Evolutionary conservation across 495 filamentous ascomycete genomes (phyloP).

Genomic region (Mytilinidion resinicola): DNA sequence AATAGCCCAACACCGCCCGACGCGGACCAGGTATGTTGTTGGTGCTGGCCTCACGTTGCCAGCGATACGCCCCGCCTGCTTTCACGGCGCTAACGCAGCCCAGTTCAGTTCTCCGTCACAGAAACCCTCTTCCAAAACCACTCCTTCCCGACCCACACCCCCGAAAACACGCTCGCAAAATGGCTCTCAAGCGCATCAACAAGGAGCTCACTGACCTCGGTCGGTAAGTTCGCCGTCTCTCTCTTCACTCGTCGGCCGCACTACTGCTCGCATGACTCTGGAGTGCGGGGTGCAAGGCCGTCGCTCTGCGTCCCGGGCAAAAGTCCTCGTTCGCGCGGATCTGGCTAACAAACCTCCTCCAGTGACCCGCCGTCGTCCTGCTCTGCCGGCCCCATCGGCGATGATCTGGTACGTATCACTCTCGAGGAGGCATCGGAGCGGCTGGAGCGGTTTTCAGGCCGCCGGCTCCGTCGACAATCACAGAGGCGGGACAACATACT

Average conservation of each 20-base stretch:
- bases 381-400: constrained; percentile 91
- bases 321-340: constrained; percentile 3
- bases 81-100: constrained; percentile 30
- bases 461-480: not conserved
- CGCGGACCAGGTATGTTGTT: constrained; percentile 14
- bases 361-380: constrained; percentile 98
- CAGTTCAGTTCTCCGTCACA: constrained; percentile 13
- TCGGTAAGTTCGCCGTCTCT: constrained; percentile 59
- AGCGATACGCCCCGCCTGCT: constrained; percentile 24
- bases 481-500: constrained; percentile 1
- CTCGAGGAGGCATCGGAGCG: constrained; percentile 4
- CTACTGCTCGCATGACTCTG: constrained; percentile 25
- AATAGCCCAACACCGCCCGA: constrained; percentile 1
- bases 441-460: constrained; percentile 18
- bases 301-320: constrained; percentile 8
- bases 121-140: constrained; percentile 17
- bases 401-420: constrained; percentile 79
- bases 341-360: constrained; percentile 40
- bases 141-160: constrained; percentile 8
- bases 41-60: constrained; percentile 16
- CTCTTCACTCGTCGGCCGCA: not conserved
- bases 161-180: constrained; percentile 37
- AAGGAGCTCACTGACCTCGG: constrained; percentile 99
- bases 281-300: constrained; percentile 23
- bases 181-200: constrained; percentile 99